Evolutionary conservation across 108 stramenopile species (phyloP).

Genomic region (Thalassiosira profunda): DNA sequence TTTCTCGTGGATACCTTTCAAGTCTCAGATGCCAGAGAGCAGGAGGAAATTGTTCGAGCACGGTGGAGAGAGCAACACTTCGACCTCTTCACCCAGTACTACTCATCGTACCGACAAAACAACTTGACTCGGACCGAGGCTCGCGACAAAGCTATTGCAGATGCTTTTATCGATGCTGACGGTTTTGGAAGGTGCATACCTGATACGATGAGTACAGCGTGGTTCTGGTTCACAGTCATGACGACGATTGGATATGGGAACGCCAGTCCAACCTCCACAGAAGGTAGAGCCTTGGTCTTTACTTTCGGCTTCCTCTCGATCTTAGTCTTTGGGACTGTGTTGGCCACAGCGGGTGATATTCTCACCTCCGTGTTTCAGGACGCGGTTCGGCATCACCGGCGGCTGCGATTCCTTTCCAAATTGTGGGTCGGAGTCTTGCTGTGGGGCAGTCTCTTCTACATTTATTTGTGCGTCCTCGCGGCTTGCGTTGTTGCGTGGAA

Average conservation of each 20-base stretch:
- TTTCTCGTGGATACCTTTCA: not conserved
- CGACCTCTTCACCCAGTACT: not conserved
- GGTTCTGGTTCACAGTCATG: slow-evolving; percentile 66
- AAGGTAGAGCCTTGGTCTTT: slow-evolving; percentile 47
- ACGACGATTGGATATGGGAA: slow-evolving; percentile 80
- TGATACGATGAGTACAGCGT: slow-evolving; percentile 6
- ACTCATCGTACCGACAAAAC: not conserved
- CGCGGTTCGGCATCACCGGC: no score
- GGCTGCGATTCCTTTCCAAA: not conserved
- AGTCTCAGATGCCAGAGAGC: not conserved
- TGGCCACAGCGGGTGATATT: slow-evolving; percentile 47
- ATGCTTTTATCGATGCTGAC: not conserved
- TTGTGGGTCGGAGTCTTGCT: slow-evolving; percentile 20
- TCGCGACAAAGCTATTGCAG: not conserved
- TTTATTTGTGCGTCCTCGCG: slow-evolving; percentile 42
- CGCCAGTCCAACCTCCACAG: slow-evolving; percentile 38
- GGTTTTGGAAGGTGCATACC: slow-evolving; percentile 3
- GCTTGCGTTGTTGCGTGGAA: slow-evolving; percentile 2
- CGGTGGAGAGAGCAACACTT: not conserved
- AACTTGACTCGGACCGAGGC: not conserved
- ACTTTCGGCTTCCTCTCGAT: slow-evolving; percentile 53
- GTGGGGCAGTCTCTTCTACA: slow-evolving; percentile 47
- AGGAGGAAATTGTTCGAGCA: not conserved
- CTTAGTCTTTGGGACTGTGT: slow-evolving; percentile 47
- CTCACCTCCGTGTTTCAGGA: slow-evolving; percentile 49